These are phyloP conservation scores for Metschnikowia borealis DNA, from an alignment of 805 yeast species.

Conservation along the genomic window DNA sequence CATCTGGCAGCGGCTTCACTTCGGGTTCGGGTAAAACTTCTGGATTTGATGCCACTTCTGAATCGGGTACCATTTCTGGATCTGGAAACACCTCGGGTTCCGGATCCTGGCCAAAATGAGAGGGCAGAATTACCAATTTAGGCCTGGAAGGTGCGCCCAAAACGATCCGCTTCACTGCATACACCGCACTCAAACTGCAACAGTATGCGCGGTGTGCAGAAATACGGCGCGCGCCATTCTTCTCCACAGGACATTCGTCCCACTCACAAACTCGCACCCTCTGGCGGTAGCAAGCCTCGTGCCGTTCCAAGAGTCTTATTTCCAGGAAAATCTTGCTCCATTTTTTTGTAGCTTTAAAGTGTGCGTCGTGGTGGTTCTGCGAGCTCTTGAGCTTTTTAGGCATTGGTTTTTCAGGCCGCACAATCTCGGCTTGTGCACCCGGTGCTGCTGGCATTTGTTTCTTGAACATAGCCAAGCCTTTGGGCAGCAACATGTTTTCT, in stretches of 20 bases:
- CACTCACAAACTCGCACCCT: neutral
- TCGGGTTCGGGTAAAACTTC: neutral
- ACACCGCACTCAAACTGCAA: constrained; percentile 2
- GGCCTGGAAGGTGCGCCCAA: neutral
- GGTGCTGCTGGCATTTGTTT: neutral
- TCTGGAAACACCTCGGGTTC: neutral
- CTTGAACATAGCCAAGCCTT: neutral
- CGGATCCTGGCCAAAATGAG: neutral
- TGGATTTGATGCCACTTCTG: neutral
- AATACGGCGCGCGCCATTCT: neutral
- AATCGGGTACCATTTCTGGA: neutral
- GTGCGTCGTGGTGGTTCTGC: neutral
- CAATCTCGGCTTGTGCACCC: neutral
- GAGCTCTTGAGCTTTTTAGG: constrained; percentile 1
- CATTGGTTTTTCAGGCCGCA: neutral
- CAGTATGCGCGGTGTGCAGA: constrained; percentile 6
- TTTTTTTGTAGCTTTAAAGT: constrained; percentile 1
- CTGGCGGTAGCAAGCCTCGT: constrained; percentile 1
- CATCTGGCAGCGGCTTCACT: too few species aligned
- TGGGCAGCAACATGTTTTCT: neutral
- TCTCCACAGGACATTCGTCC: constrained; percentile 4
- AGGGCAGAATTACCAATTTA: neutral
- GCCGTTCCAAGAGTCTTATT: neutral
- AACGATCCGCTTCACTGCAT: neutral
- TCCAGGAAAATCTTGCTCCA: neutral